A percentile compares a stretch with the other conserved stretches of the same genome.
These are phyloP conservation scores for Metschnikowia proteae DNA, from an alignment of 805 yeast genomes.

Conservation along the genomic window DNA sequence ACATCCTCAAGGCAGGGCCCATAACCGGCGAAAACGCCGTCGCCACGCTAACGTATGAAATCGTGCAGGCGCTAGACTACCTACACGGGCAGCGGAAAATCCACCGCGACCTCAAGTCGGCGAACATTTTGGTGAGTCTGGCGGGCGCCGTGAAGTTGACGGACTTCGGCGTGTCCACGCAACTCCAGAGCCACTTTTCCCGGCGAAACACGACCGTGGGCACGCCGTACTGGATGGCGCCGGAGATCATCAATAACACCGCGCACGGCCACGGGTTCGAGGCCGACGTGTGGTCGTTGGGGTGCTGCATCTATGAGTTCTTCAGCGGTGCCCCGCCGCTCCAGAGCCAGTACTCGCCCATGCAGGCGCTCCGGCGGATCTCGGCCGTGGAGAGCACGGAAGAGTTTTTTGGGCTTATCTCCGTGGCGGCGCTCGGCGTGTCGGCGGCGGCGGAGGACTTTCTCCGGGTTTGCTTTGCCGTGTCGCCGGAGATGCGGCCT, in stretches of 20 bases:
- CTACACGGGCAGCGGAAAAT: conserved; percentile 72
- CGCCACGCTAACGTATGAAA: conserved; percentile 50
- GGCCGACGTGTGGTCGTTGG: conserved; percentile 80
- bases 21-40: conserved; percentile 50
- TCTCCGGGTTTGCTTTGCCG: conserved; percentile 1
- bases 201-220: conserved; percentile 47
- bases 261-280: conserved; percentile 49
- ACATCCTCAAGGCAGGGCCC: conserved; percentile 56
- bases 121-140: conserved; percentile 36
- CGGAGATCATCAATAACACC: conserved; percentile 52
- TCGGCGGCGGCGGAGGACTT: not conserved
- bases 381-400: conserved; percentile 27
- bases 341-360: conserved; percentile 36
- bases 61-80: conserved; percentile 59
- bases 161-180: conserved; percentile 46
- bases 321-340: conserved; percentile 70
- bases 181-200: conserved; percentile 39
- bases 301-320: conserved; percentile 72
- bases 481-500: not conserved
- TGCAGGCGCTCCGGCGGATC: conserved; percentile 42
- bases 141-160: conserved; percentile 41
- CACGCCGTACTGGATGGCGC: conserved; percentile 66
- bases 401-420: conserved; percentile 28
- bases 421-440: not conserved
- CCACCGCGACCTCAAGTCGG: conserved; percentile 52